Conservation (phyloP, 2,329 filamentous ascomycete genomes). For the Pestalotiopsis fici region DNA sequence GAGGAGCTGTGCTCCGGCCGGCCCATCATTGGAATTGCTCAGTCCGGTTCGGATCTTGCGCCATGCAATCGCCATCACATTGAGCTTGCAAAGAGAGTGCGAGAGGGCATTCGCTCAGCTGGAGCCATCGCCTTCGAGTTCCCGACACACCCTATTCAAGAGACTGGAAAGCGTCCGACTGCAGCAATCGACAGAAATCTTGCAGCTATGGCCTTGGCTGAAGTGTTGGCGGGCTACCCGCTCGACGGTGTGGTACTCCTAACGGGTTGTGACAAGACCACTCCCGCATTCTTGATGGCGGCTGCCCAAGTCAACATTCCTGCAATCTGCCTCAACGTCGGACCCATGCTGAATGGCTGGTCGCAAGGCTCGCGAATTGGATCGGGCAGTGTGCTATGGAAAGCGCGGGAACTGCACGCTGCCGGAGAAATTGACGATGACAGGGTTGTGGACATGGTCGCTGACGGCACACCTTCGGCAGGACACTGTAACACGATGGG, state of each 20-base stretch:
- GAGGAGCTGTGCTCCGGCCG: conserved; percentile 50
- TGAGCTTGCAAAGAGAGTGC: conserved; percentile 48
- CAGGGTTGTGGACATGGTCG: conserved; percentile 45
- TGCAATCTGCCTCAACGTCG: conserved; percentile 51
- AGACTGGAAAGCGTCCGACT: conserved; percentile 46
- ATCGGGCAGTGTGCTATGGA: conserved; percentile 48
- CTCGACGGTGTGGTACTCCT: conserved; percentile 51
- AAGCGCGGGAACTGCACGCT: conserved; percentile 46
- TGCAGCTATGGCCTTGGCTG: conserved; percentile 47
- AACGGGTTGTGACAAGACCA: conserved; percentile 55
- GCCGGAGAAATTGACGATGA: conserved; percentile 45
- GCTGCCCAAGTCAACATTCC: conserved; percentile 53
- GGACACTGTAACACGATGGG: conserved; percentile 57
- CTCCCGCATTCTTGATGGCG: conserved; percentile 51
- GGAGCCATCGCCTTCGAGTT: conserved; percentile 53
- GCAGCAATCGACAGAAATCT: conserved; percentile 51
- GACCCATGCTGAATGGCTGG: conserved; percentile 54
- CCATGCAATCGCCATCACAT: conserved; percentile 53
- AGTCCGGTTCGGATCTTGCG: conserved; percentile 50
- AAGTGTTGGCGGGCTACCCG: conserved; percentile 48
- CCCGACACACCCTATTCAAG: conserved; percentile 53
- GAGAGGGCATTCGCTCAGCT: conserved; percentile 49
- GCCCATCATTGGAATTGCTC: conserved; percentile 53
- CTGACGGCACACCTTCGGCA: conserved; percentile 40
- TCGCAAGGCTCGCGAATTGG: conserved; percentile 40